A percentile compares a stretch with the other conserved stretches of the same genome.
Evolutionary conservation across 2,329 filamentous ascomycete species (phyloP).

Genomic region (Exophiala alcalophila): DNA sequence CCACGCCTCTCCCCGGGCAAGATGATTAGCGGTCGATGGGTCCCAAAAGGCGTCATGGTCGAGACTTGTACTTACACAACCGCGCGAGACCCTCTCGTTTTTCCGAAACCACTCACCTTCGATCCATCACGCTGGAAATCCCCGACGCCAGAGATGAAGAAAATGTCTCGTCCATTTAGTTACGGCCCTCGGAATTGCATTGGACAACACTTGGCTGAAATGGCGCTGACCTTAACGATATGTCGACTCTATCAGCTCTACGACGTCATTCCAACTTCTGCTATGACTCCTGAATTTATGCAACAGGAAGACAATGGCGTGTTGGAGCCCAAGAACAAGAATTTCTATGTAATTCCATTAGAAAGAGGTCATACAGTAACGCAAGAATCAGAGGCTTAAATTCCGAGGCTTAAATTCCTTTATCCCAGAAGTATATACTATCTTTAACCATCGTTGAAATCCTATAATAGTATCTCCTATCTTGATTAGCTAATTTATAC

Average conservation of each 20-base stretch:
- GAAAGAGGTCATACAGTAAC: no score
- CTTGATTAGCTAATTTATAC: no score
- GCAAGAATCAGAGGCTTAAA: no score
- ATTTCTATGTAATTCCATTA: no score
- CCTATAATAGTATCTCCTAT: no score
- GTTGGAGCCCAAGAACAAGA: no score
- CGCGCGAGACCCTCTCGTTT: conserved; percentile 34
- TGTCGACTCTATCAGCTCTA: conserved; percentile 3
- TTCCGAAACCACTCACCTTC: conserved; percentile 32
- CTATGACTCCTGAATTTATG: not conserved
- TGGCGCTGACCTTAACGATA: conserved; percentile 1
- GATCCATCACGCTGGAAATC: conserved; percentile 37
- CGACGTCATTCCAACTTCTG: not conserved
- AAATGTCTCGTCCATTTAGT: conserved; percentile 29
- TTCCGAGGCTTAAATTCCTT: no score
- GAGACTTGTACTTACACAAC: conserved; percentile 1
- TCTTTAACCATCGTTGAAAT: no score
- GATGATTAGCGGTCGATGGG: conserved; percentile 1
- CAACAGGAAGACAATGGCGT: conserved; percentile 2
- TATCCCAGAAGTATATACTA: no score
- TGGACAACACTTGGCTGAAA: conserved; percentile 4
- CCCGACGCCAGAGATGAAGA: conserved; percentile 18
- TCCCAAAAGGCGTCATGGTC: conserved; percentile 2
- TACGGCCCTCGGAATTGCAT: conserved; percentile 6
- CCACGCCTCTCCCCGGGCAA: conserved; percentile 2